phyloP scores from a whole-genome alignment of 2,329 filamentous ascomycete genomes.

The Trichothecium sympodiale region DNA sequence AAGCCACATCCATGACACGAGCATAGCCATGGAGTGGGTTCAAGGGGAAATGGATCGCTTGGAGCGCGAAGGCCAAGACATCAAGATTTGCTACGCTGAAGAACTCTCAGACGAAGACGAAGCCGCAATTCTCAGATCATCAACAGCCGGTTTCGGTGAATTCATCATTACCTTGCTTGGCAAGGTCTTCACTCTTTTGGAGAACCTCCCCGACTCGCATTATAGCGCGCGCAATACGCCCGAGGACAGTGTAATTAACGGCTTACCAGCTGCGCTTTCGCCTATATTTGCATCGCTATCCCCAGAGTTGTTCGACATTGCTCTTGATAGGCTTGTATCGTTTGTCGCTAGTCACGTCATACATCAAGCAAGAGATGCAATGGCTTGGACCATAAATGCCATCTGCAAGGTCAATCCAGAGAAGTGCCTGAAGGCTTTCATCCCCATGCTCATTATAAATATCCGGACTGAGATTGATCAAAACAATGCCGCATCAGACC shows the following conservation, averaged over 20 bases:
- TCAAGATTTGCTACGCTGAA: conserved; percentile 74
- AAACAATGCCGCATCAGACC: conserved; percentile 88
- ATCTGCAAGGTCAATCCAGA: conserved; percentile 92
- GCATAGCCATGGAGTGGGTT: conserved; percentile 83
- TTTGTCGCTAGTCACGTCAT: conserved; percentile 94
- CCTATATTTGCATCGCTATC: conserved; percentile 86
- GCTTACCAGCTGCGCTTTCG: conserved; percentile 79
- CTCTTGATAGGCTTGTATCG: conserved; percentile 79
- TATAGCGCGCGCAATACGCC: conserved; percentile 82
- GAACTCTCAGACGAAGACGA: conserved; percentile 82
- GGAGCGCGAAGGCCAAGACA: conserved; percentile 74
- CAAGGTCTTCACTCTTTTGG: conserved; percentile 87
- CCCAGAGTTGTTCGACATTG: conserved; percentile 85
- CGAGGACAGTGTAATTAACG: conserved; percentile 95
- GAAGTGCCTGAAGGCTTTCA: conserved; percentile 81
- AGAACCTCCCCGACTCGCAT: conserved; percentile 87
- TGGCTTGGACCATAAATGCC: conserved; percentile 96
- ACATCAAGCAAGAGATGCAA: conserved; percentile 90
- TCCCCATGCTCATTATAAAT: conserved; percentile 81
- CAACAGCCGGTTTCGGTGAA: conserved; percentile 86
- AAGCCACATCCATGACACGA: conserved; percentile 59
- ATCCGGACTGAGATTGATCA: conserved; percentile 96
- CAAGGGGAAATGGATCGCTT: conserved; percentile 89
- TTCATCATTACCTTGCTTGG: conserved; percentile 86
- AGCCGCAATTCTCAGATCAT: conserved; percentile 78